Base-by-base conservation (phyloP, 2,329 filamentous ascomycete genomes). In the Remersonia thermophila region DNA sequence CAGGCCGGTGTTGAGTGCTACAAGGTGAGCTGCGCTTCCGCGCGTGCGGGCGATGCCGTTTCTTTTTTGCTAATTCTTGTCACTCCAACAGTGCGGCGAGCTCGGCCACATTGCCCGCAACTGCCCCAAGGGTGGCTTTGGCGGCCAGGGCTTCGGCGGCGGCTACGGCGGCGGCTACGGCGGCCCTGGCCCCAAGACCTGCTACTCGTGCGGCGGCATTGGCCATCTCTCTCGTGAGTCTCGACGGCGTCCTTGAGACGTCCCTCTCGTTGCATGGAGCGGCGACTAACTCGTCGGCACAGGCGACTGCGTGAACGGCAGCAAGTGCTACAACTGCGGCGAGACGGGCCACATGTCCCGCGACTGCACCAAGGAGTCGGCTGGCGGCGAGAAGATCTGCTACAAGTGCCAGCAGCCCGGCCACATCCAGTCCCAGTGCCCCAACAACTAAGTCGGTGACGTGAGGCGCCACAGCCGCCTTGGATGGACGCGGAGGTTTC, bases 291-390 rank as follows among this genome's bases (percentile, higher is more conserved):
- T 39, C n/a, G n/a, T 33, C 38, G 51, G 33, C 33, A 3, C 39
- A 76, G 73, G 74, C 51, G 91, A 96, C 66, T 98, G 91, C 67
- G 93, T 89, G 53, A 93, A 96, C 63, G 91, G 91, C 55, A 89
- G 93, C 72, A 96, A 96, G 73, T 98, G 91, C 80, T 98, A 96
- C 79, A 95, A 95, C 77, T 96, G 91, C 51, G 75, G 75, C 56
- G 86, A 95, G 69, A 82, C 89, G 51, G 89, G 91, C 45, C 89
- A 96, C 65, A 77, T 95, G 61, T 93, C 83, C 48, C 83, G 89
- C 48, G 91, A 98, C 64, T 98, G 91, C 74, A 82, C 87, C 53
- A 87, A 89, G 59, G 89, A 94, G 66, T 83, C 83, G 41, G 75
- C 78, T 49, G 75, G 79, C 55, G 75, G 79, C 56, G 89, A 96